Conservation (phyloP, 495 filamentous ascomycete species). For the Lophiostoma macrostomum region DNA sequence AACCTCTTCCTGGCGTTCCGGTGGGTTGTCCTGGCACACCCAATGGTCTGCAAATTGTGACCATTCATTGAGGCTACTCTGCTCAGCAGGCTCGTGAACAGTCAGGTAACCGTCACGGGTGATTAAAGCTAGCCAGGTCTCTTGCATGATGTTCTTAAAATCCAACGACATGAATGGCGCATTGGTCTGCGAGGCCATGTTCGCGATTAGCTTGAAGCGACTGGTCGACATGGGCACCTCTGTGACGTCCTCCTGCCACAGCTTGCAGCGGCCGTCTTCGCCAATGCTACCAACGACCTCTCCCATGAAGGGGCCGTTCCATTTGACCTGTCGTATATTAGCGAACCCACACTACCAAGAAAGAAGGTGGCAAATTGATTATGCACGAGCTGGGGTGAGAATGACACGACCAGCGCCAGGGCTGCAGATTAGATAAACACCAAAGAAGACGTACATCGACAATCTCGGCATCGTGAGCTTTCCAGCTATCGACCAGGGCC, state of each 20-base stretch:
- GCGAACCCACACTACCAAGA: conserved; percentile 2
- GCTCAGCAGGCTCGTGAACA: conserved; percentile 80
- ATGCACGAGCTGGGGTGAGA: conserved; percentile 12
- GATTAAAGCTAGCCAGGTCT: conserved; percentile 78
- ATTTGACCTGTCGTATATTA: conserved; percentile 62
- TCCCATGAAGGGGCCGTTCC: conserved; percentile 65
- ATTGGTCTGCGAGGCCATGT: conserved; percentile 54
- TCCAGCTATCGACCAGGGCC: conserved; percentile 82
- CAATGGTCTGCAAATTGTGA: conserved; percentile 66
- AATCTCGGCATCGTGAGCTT: conserved; percentile 87
- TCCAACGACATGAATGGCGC: conserved; percentile 73
- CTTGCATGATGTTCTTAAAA: conserved; percentile 68
- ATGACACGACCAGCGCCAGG: no score
- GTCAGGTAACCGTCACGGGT: conserved; percentile 75
- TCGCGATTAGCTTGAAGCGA: conserved; percentile 69
- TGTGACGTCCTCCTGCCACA: conserved; percentile 84
- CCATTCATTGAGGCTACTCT: conserved; percentile 79
- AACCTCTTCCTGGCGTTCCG: conserved; percentile 70
- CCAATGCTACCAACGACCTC: conserved; percentile 67
- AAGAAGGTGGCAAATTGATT: neutral
- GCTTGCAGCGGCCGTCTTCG: conserved; percentile 80
- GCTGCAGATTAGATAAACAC: conserved; percentile 11
- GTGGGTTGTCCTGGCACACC: conserved; percentile 54
- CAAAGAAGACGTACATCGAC: conserved; percentile 61
- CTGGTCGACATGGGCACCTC: conserved; percentile 66